A percentile compares a stretch with the other conserved stretches of the same genome.
Conservation (phyloP, 257 asterid genomes). For the Haberlea rhodopensis region DNA sequence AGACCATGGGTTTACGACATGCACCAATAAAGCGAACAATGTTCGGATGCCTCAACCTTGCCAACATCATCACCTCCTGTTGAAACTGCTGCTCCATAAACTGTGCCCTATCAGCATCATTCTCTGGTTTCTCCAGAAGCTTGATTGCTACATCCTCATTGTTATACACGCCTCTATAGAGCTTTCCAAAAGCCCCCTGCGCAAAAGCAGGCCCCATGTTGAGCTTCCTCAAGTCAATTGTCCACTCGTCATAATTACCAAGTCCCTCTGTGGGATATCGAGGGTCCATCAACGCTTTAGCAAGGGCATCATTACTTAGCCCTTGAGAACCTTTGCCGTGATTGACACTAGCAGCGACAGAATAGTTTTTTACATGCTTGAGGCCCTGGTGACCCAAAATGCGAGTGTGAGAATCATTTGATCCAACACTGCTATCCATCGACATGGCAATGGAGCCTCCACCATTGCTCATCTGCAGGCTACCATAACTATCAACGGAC, state of each 20-base stretch:
- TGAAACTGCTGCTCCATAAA: constrained; percentile 68
- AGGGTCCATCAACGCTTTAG: constrained; percentile 56
- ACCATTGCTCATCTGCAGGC: constrained; percentile 67
- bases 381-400: constrained; percentile 67
- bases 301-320: constrained; percentile 61
- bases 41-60: constrained; percentile 54
- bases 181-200: constrained; percentile 68
- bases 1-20: constrained; percentile 65
- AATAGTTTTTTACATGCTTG: constrained; percentile 53
- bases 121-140: constrained; percentile 64
- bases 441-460: constrained; percentile 83
- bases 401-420: constrained; percentile 64
- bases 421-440: constrained; percentile 69
- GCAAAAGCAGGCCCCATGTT: constrained; percentile 70
- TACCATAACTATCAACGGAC: constrained; percentile 68
- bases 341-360: constrained; percentile 60
- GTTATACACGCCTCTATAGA: constrained; percentile 53
- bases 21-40: constrained; percentile 64
- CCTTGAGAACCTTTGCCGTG: constrained; percentile 56
- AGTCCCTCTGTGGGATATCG: constrained; percentile 56
- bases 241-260: constrained; percentile 56
- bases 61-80: constrained; percentile 70
- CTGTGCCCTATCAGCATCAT: constrained; percentile 51
- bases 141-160: constrained; percentile 64
- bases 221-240: constrained; percentile 59